Percentiles rank a stretch among this genome's conserved stretches.
phyloP scores from a whole-genome alignment of 305 asterid species.

The Fraxinus albicans region DNA sequence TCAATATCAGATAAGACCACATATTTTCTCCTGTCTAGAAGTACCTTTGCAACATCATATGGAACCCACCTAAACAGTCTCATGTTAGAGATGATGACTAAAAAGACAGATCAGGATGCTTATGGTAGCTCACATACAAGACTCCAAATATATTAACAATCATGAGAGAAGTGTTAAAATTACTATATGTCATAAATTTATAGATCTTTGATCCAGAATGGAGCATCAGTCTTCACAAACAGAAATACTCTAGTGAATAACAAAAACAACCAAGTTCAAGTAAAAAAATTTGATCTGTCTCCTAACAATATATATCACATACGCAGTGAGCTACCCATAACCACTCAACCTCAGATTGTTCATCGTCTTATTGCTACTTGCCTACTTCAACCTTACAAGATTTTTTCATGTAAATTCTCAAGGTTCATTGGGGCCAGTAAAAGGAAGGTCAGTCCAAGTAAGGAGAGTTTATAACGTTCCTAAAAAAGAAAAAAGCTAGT shows the following conservation, averaged over 20 bases:
- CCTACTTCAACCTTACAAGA: slow-evolving; percentile 1
- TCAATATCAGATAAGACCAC: slow-evolving; percentile 68
- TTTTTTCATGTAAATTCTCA: slow-evolving; percentile 9
- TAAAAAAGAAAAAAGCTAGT: too few relatives aligned
- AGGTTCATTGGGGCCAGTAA: background rate
- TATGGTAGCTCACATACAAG: background rate
- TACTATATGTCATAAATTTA: background rate
- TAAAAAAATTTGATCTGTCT: background rate
- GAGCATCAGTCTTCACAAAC: background rate
- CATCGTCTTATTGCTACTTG: background rate
- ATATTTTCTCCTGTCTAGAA: slow-evolving; percentile 67
- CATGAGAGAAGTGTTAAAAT: background rate
- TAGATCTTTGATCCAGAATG: background rate
- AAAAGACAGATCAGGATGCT: background rate
- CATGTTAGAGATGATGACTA: slow-evolving; percentile 18
- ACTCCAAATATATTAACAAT: slow-evolving; percentile 1
- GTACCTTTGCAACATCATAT: slow-evolving; percentile 68
- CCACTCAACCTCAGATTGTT: background rate
- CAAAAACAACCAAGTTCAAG: background rate
- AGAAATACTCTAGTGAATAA: background rate
- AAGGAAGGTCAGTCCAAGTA: background rate
- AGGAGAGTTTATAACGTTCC: background rate
- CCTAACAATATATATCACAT: background rate
- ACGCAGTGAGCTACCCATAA: background rate
- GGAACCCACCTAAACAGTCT: slow-evolving; percentile 72